Evolutionary conservation across 768 basidiomycete species (phyloP), one percentile per base, ranked within the genome.

Genomic region (Russula abietina): DNA sequence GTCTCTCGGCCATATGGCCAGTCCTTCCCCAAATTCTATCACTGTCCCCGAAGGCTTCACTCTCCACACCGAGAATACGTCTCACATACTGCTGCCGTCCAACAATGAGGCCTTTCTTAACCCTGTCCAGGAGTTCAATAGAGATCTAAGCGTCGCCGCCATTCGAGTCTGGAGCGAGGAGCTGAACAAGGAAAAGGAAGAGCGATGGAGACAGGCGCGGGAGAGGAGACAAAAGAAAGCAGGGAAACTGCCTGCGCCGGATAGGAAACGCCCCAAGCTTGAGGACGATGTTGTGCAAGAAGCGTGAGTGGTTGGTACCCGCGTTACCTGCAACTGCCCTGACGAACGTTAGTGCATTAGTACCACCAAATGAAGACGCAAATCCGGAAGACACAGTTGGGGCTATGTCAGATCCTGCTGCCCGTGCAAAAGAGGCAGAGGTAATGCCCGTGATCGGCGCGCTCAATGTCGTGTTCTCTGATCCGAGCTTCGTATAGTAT

Each of bases 81-180:
- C 90, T 0, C 84, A 83, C 70, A 89, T 98, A 70, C 80, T 97
- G 59, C 78, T 94, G 26, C 84, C 87, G 6, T 79, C 82, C 51
- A 75, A 76, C 58, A 89, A 92, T 65, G 88, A 90, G 61, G 92
- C 95, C 2, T 99, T 99, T 74, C 76, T 98, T 64, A 99, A 99
- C 71, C 96, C 97, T 7, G 88, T 98, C 14, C 97, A 99, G 72
- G 93, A 99, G 74, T 99, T 97, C 79, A 99, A 99, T 75, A 82
- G 97, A 43, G 97, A 99, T 75, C 73, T 92, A 51, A 93, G 91
- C 66, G 86, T 98, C 48, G 92, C 93, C 24, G 89, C 89, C 67
- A 98, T 99, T 60, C 80, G 86, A 33, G 84, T 86, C 4, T 99
- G 93, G 93, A 88, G 89, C 62, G 89, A 94, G 69, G 78, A 85